Evolutionary conservation across 768 basidiomycete species (phyloP).

Genomic region (Hebeloma cylindrosporum): DNA sequence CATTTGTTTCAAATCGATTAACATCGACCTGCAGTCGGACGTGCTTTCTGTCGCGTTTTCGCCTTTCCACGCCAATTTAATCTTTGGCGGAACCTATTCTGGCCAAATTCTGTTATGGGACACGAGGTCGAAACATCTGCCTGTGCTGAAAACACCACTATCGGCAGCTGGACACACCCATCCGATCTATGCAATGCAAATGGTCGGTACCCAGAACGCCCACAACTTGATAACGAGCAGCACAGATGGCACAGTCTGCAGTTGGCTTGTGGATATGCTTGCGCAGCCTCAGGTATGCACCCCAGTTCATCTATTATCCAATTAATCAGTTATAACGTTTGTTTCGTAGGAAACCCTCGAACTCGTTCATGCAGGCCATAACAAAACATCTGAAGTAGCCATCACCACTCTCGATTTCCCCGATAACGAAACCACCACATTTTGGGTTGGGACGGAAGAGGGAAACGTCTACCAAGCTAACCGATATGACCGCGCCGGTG

Average conservation of each 20-base stretch:
- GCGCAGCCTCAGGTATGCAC: constrained; percentile 85
- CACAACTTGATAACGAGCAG: constrained; percentile 96
- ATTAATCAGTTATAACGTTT: too few relatives aligned
- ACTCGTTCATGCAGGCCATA: constrained; percentile 84
- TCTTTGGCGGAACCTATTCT: constrained; percentile 99
- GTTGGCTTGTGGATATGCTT: constrained; percentile 98
- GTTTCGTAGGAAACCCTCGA: constrained; percentile 83
- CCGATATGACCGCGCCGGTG: constrained; percentile 93
- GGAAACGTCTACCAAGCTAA: constrained; percentile 97
- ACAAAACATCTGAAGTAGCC: constrained; percentile 95
- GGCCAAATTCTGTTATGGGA: constrained; percentile 99
- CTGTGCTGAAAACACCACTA: constrained; percentile 93
- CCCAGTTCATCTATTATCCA: neutral
- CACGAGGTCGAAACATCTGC: constrained; percentile 93
- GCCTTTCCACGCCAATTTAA: constrained; percentile 94
- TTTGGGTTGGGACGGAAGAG: constrained; percentile 98
- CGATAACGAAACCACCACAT: constrained; percentile 93
- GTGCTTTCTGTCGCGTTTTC: constrained; percentile 96
- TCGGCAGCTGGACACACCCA: constrained; percentile 97
- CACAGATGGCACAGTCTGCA: constrained; percentile 95
- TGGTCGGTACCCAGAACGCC: constrained; percentile 98
- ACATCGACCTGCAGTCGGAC: constrained; percentile 74
- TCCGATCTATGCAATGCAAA: constrained; percentile 97
- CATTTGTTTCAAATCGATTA: neutral
- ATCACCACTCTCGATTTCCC: constrained; percentile 95